Evolutionary conservation across 345 rosid genomes (phyloP).

Genomic region (Salix dunnii): DNA sequence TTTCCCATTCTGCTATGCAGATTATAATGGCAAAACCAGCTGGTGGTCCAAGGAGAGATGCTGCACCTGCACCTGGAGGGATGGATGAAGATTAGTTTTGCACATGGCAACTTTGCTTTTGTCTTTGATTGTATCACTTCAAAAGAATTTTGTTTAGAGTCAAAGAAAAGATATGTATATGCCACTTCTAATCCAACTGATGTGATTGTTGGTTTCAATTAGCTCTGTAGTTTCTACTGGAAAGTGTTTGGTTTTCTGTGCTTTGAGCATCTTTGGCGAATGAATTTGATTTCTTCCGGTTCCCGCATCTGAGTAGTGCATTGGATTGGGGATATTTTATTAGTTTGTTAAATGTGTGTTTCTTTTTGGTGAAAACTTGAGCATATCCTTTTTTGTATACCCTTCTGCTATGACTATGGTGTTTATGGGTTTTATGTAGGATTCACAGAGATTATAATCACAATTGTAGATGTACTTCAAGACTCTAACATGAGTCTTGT

Average conservation of each 20-base stretch:
- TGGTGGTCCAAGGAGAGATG: slow-evolving; percentile 82
- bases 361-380: neutral
- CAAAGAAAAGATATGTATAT: slow-evolving; percentile 17
- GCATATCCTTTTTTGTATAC: neutral
- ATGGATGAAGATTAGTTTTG: slow-evolving; percentile 61
- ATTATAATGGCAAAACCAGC: slow-evolving; percentile 96
- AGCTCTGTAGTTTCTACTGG: neutral
- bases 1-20: slow-evolving; percentile 38
- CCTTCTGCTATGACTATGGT: neutral
- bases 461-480: too few relatives aligned
- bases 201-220: neutral
- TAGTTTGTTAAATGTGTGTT: neutral
- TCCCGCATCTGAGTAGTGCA: neutral
- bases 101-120: neutral
- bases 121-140: neutral
- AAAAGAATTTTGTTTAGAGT: slow-evolving; percentile 20
- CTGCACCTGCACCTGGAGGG: slow-evolving; percentile 42
- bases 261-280: neutral
- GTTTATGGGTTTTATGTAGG: neutral
- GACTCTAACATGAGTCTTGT: too few relatives aligned
- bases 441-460: too few relatives aligned
- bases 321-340: neutral
- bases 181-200: slow-evolving; percentile 7
- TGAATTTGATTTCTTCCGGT: neutral
- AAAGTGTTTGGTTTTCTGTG: neutral